phyloP scores from a whole-genome alignment of 73 alveolate species.

The Paramecium biaurelia region DNA sequence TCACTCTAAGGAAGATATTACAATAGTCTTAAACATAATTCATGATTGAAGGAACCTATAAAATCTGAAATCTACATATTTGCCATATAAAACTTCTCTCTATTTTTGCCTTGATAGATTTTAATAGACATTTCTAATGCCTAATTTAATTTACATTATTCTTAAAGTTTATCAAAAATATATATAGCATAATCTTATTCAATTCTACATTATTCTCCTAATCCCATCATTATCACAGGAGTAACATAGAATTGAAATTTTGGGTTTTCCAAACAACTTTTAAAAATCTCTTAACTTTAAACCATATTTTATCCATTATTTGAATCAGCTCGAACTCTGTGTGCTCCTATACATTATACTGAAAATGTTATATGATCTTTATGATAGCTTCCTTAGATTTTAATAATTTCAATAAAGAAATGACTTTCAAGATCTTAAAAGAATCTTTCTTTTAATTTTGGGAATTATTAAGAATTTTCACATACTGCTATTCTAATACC shows the following conservation, averaged over 20 bases:
- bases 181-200: not conserved
- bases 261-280: not conserved
- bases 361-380: not conserved
- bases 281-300: not conserved
- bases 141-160: not conserved
- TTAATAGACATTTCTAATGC: not conserved
- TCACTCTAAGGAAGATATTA: not conserved
- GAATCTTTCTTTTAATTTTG: not conserved
- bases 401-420: not conserved
- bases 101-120: not conserved
- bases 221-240: not conserved
- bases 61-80: not conserved
- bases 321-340: not conserved
- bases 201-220: not conserved
- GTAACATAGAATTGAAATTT: not conserved
- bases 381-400: not conserved
- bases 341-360: not conserved
- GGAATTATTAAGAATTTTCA: not conserved
- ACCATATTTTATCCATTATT: not conserved
- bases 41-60: not conserved
- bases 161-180: not conserved
- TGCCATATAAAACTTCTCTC: not conserved
- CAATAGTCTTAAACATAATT: not conserved
- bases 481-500: not conserved
- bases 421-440: not conserved